Evolutionary conservation across 2,329 filamentous ascomycete species (phyloP).

Genomic region (Ophiostoma novo-ulmi): DNA sequence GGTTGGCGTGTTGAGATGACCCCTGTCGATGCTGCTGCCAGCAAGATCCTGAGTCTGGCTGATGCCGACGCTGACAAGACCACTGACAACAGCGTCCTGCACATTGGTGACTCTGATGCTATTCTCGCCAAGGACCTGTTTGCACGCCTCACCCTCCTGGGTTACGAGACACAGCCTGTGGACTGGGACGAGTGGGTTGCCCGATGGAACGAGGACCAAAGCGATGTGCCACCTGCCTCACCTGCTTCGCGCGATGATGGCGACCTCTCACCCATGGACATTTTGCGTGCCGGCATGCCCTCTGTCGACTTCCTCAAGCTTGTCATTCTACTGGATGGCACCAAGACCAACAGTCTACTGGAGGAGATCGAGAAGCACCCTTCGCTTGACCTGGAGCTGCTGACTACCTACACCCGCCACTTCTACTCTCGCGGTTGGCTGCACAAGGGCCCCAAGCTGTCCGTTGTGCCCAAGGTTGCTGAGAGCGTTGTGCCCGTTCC

Average conservation of each 20-base stretch:
- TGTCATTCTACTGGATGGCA: conserved; percentile 69
- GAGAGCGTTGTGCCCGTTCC: conserved; percentile 27
- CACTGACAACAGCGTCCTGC: conserved; percentile 50
- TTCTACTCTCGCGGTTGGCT: conserved; percentile 79
- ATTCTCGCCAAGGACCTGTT: conserved; percentile 64
- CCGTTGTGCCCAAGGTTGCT: background rate
- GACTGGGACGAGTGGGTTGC: conserved; percentile 69
- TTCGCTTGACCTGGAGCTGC: conserved; percentile 61
- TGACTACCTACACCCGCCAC: conserved; percentile 73
- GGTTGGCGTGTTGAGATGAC: conserved; percentile 81
- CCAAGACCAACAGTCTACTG: conserved; percentile 58
- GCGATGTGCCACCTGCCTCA: conserved; percentile 37
- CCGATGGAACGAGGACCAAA: conserved; percentile 62
- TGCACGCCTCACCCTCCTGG: conserved; percentile 57
- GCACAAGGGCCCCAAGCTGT: conserved; percentile 32
- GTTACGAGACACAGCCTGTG: conserved; percentile 63
- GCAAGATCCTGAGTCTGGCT: conserved; percentile 64
- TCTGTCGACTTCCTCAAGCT: conserved; percentile 64
- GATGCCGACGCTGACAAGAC: conserved; percentile 48
- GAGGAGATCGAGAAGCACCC: conserved; percentile 28
- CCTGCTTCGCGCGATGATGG: conserved; percentile 42
- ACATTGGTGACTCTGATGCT: conserved; percentile 68
- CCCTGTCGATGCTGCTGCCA: conserved; percentile 74
- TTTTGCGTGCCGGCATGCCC: conserved; percentile 76
- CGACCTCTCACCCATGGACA: conserved; percentile 70